A percentile compares a stretch with the other conserved stretches of the same genome.
Conservation (phyloP, 1,284 basidiomycete species). For the Papiliotrema fonsecae region DNA sequence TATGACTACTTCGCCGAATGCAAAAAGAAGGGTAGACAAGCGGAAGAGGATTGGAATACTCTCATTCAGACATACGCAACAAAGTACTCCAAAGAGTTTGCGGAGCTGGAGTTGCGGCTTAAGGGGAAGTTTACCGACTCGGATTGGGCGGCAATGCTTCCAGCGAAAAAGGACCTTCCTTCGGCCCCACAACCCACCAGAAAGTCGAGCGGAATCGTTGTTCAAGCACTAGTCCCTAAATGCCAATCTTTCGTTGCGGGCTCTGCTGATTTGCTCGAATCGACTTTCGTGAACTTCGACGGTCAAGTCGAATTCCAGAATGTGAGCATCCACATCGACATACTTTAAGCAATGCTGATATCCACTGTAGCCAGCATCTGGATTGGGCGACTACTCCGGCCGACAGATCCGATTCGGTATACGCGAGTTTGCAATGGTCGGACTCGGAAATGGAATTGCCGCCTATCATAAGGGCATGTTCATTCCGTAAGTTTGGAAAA, state of each 20-base stretch:
- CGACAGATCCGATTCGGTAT: constrained; percentile 43
- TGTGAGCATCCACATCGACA: constrained; percentile 6
- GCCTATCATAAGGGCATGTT: constrained; percentile 41
- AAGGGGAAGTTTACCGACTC: constrained; percentile 20
- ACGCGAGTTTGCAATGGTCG: constrained; percentile 41
- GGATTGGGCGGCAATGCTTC: constrained; percentile 26
- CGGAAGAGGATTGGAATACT: constrained; percentile 34
- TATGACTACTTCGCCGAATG: constrained; percentile 36
- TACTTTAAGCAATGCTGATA: neutral
- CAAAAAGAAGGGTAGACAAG: constrained; percentile 21
- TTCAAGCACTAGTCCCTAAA: constrained; percentile 28
- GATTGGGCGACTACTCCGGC: constrained; percentile 37
- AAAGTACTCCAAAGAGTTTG: constrained; percentile 24
- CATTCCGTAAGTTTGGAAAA: constrained; percentile 25
- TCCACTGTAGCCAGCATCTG: constrained; percentile 26
- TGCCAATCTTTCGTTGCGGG: constrained; percentile 34
- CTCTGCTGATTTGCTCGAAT: constrained; percentile 38
- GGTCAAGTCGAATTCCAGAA: constrained; percentile 39
- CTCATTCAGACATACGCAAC: constrained; percentile 22
- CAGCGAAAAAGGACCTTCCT: constrained; percentile 27
- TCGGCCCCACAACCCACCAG: constrained; percentile 28
- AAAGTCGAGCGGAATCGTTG: constrained; percentile 35
- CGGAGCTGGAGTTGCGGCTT: constrained; percentile 26
- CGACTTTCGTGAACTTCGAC: constrained; percentile 40
- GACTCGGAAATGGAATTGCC: constrained; percentile 34